Base-by-base conservation (phyloP, 139 green algal species). In the Chlamydomonas applanata region DNA sequence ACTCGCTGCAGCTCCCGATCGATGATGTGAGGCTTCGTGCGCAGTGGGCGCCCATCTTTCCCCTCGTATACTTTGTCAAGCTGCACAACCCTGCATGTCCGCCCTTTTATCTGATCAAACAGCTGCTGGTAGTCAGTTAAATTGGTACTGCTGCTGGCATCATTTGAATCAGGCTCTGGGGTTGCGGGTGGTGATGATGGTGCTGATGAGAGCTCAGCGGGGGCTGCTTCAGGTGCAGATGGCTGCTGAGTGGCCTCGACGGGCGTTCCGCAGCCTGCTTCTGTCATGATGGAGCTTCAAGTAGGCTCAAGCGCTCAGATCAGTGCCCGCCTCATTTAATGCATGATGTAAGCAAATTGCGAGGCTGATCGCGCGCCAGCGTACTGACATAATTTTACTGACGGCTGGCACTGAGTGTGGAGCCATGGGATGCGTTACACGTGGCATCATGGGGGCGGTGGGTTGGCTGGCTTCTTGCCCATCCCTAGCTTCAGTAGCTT, bases 1-100 rank as follows among this genome's bases (percentile, higher is more conserved):
- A 94, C 70, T 19, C 59, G 66, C 45, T 79, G 67, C 34, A 86
- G 69, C 63, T 86, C 81, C 0, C 81, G 72, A 25, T 86, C 72
- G 11, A 86, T 79, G 13, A 86, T 13, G 45, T 71, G 27, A 20
- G 76, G 14, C 25, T 66, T 71, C 2, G 81, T 86, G 16, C 81
- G 76, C 32, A 81, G 67, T 1, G 46, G 25, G 2, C 63, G 36
- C 11, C 45, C 66, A 1, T 35, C 73, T 25, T 66, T 49, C 2
- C 52, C 66, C 16, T 81, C 72, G 11, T 76, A 33, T 4, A 57
- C n/a, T 60, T 79, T 49, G 19, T 82, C 72, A 19, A 86, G 65
- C n/a, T 77, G 52, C 2, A 59, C 68, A 0, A 86, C 76, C 0
- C 57, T 45, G 63, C 81, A 86, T 16, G 76, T 72, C 32, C 72